Evolutionary conservation across 768 basidiomycete species (phyloP).

Genomic region (Pleurotus giganteus): DNA sequence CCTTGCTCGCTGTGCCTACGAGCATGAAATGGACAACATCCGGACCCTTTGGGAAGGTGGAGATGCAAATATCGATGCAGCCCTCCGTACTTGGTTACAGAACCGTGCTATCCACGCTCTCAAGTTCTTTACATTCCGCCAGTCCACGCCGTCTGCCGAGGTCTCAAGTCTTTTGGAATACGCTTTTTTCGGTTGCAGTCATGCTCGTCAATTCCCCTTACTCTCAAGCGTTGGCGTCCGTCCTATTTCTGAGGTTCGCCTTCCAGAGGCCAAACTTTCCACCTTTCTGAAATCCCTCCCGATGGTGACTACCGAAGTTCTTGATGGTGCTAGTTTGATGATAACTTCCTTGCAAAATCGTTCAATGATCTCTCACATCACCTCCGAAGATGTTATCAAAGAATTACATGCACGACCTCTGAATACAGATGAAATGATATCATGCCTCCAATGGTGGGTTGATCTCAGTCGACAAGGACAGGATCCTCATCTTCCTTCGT

Average conservation of each 20-base stretch:
- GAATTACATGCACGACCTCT: constrained; percentile 76
- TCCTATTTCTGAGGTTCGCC: constrained; percentile 62
- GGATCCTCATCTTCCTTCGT: constrained; percentile 36
- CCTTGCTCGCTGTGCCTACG: constrained; percentile 80
- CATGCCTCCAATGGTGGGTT: constrained; percentile 88
- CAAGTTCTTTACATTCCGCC: constrained; percentile 86
- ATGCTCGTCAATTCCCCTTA: constrained; percentile 55
- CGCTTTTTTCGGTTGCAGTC: constrained; percentile 73
- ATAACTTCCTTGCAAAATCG: constrained; percentile 58
- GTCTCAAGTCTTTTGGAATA: constrained; percentile 71
- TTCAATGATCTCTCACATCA: constrained; percentile 69
- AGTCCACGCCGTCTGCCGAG: constrained; percentile 82
- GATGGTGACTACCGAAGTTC: constrained; percentile 61
- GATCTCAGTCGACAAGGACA: constrained; percentile 34
- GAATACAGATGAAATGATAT: constrained; percentile 67
- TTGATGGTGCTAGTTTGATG: constrained; percentile 55
- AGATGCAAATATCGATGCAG: constrained; percentile 30
- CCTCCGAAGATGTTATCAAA: constrained; percentile 77
- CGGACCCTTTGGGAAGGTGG: constrained; percentile 59
- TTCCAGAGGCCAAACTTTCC: constrained; percentile 68
- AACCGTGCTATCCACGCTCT: constrained; percentile 73
- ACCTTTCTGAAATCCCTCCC: constrained; percentile 80
- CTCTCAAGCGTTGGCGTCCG: constrained; percentile 75
- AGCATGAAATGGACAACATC: constrained; percentile 69
- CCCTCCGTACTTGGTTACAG: constrained; percentile 50